A percentile compares a stretch with the other conserved stretches of the same genome.
Evolutionary conservation across 106 monocot genomes (phyloP).

Genomic region (Dendrobium catenatum): DNA sequence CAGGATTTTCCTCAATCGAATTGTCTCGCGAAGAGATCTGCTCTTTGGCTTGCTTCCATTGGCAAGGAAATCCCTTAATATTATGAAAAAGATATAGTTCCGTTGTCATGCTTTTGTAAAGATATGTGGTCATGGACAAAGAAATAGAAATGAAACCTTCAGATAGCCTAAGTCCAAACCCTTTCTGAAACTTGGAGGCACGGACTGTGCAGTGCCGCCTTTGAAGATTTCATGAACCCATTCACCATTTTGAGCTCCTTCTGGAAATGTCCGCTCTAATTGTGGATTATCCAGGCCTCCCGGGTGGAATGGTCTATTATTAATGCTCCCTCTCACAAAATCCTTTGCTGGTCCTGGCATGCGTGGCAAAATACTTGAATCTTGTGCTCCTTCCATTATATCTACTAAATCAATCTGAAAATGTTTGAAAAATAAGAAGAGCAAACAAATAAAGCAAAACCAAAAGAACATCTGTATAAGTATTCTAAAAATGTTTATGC

Average conservation of each 20-base stretch:
- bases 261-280: constrained; percentile 34
- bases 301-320: constrained; percentile 78
- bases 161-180: constrained; percentile 71
- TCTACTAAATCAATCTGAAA: constrained; percentile 53
- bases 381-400: constrained; percentile 51
- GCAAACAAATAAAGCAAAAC: neutral
- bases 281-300: constrained; percentile 60
- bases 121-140: neutral
- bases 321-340: constrained; percentile 78
- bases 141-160: constrained; percentile 38
- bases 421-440: neutral
- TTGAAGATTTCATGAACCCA: constrained; percentile 73
- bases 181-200: constrained; percentile 75
- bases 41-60: constrained; percentile 33
- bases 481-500: neutral
- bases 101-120: neutral
- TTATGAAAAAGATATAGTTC: neutral
- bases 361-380: constrained; percentile 38
- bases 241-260: constrained; percentile 59
- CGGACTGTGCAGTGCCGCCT: constrained; percentile 46
- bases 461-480: neutral
- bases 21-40: neutral
- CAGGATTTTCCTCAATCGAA: constrained; percentile 35
- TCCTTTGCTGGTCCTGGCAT: constrained; percentile 81
- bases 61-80: constrained; percentile 44